These are phyloP conservation scores for Dalechampia spathulata DNA, from an alignment of 441 rosid genomes.

Conservation along the genomic window DNA sequence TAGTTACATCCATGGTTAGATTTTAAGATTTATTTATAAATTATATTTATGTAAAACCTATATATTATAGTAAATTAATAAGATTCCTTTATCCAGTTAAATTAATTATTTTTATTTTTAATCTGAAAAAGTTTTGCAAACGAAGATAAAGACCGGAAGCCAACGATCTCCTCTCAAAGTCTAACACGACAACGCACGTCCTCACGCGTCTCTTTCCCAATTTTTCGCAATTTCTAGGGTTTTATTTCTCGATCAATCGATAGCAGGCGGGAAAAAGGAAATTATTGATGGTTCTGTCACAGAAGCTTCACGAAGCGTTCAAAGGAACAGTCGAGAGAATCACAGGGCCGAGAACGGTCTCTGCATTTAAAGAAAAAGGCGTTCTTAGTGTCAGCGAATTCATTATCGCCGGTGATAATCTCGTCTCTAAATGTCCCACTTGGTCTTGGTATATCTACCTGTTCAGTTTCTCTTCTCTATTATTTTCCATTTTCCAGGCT, in stretches of 20 bases:
- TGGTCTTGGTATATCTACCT: conserved; percentile 99
- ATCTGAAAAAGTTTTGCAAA: no score
- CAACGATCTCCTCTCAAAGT: not conserved
- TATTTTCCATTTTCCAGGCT: no score
- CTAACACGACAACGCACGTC: not conserved
- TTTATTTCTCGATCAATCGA: not conserved
- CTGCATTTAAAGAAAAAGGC: conserved; percentile 97
- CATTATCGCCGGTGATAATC: conserved; percentile 91
- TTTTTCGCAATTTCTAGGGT: conserved; percentile 13
- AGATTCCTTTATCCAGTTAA: no score
- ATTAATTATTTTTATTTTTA: no score
- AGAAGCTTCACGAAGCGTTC: conserved; percentile 80
- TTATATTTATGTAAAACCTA: no score
- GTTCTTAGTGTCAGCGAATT: conserved; percentile 96
- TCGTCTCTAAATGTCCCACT: conserved; percentile 97
- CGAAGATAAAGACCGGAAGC: no score
- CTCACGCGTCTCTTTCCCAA: not conserved
- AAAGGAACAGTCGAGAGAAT: conserved; percentile 94
- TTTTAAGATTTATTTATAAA: no score
- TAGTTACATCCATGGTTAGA: no score
- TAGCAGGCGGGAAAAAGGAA: not conserved
- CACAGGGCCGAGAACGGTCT: conserved; percentile 85
- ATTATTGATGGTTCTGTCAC: conserved; percentile 54
- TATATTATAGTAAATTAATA: no score
- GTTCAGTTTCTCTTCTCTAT: no score